These are phyloP conservation scores for Cyclaneusma minus DNA, from an alignment of 2,329 filamentous ascomycete species.

Conservation along the genomic window DNA sequence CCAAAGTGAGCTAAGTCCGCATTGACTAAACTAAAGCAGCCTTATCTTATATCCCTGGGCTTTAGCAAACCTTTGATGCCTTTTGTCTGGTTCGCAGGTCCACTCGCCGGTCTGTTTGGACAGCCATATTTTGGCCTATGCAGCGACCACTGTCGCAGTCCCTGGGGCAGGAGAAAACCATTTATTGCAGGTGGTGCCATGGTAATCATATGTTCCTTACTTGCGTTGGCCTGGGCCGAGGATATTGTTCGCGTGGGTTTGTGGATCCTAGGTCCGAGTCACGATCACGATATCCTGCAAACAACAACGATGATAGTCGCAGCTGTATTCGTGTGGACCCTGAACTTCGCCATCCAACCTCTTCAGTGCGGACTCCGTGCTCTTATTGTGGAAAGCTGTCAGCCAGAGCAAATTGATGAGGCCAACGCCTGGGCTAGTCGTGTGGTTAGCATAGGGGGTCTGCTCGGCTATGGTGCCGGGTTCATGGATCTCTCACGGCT, in stretches of 20 bases:
- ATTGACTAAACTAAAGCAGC: too few relatives aligned
- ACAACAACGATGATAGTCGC: conserved; percentile 6
- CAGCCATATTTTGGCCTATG: conserved; percentile 36
- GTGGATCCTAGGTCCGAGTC: conserved; percentile 1
- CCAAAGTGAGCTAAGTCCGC: too few relatives aligned
- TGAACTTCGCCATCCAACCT: conserved; percentile 17
- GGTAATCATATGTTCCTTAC: conserved; percentile 30
- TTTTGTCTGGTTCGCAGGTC: conserved; percentile 37
- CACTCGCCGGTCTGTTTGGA: conserved; percentile 34
- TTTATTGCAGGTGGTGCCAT: conserved; percentile 34
- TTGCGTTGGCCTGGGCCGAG: conserved; percentile 31
- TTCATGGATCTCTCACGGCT: conserved; percentile 9
- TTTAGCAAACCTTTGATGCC: conserved; percentile 69
- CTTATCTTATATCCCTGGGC: conserved; percentile 64
- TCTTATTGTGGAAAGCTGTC: conserved; percentile 15
- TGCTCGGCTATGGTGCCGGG: conserved; percentile 15
- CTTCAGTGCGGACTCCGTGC: conserved; percentile 16
- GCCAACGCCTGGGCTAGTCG: conserved; percentile 16
- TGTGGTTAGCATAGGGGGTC: conserved; percentile 15
- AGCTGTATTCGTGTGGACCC: conserved; percentile 10
- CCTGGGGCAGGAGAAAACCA: conserved; percentile 31
- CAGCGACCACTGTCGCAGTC: conserved; percentile 30
- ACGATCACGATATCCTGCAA: neutral
- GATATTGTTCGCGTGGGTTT: conserved; percentile 19
- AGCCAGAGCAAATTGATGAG: conserved; percentile 14